phyloP scores from a whole-genome alignment of 2,329 filamentous ascomycete species.

The Setomelanomma holmii region DNA sequence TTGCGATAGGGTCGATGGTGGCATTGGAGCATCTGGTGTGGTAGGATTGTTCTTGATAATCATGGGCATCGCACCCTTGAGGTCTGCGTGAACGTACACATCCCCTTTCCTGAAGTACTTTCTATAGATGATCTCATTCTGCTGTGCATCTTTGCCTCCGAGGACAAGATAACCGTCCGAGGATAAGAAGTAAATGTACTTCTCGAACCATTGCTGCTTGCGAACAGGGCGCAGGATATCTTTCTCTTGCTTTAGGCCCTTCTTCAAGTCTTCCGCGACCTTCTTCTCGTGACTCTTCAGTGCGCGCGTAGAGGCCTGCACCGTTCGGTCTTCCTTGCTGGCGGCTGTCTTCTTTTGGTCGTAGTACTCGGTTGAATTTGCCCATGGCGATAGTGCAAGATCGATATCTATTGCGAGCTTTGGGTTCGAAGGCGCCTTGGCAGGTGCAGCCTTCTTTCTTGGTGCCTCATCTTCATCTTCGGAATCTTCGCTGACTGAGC shows the following conservation, averaged over 20 bases:
- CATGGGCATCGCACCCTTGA: constrained; percentile 82
- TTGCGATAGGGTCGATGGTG: constrained; percentile 88
- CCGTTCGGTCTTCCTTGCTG: constrained; percentile 85
- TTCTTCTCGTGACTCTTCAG: constrained; percentile 91
- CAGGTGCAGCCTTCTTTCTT: constrained; percentile 56
- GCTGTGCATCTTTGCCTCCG: constrained; percentile 84
- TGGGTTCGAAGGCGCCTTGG: constrained; percentile 45
- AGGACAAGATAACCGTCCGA: constrained; percentile 94
- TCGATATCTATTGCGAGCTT: constrained; percentile 82
- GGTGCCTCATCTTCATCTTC: constrained; percentile 63
- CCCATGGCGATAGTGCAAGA: constrained; percentile 80
- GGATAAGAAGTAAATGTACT: constrained; percentile 94
- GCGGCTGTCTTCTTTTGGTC: constrained; percentile 85
- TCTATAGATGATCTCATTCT: constrained; percentile 91
- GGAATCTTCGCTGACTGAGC: constrained; percentile 70
- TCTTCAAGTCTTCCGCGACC: constrained; percentile 83
- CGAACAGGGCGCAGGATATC: constrained; percentile 82
- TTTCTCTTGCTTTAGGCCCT: constrained; percentile 90
- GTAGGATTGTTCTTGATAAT: constrained; percentile 87
- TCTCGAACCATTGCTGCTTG: constrained; percentile 93
- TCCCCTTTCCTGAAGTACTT: constrained; percentile 87
- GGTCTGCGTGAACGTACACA: constrained; percentile 88
- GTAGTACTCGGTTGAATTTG: constrained; percentile 91
- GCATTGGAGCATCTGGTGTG: constrained; percentile 82
- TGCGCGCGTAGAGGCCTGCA: constrained; percentile 80